phyloP scores from a whole-genome alignment of 441 rosid genomes.

The Manihot esculenta region DNA sequence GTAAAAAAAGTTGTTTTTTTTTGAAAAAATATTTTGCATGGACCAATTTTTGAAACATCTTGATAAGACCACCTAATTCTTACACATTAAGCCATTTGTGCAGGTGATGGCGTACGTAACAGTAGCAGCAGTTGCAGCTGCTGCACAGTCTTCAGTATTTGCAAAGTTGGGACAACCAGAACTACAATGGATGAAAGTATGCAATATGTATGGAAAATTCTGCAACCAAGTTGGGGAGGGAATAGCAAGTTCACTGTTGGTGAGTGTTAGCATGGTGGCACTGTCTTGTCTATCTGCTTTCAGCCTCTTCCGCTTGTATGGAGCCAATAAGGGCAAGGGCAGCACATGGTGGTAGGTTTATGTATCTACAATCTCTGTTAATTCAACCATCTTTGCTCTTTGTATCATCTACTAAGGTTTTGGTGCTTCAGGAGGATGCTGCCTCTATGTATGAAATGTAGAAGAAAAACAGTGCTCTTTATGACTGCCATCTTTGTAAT shows the following conservation, averaged over 20 bases:
- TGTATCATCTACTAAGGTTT: neutral
- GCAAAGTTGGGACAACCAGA: constrained; percentile 69
- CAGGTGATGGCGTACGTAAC: constrained; percentile 78
- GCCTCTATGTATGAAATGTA: constrained; percentile 1
- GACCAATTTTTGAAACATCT: too few relatives aligned
- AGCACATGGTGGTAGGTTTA: constrained; percentile 36
- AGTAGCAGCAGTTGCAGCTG: constrained; percentile 70
- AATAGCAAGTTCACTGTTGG: constrained; percentile 50
- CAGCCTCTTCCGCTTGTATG: constrained; percentile 76
- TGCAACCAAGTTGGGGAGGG: constrained; percentile 74
- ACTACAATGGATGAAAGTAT: constrained; percentile 84
- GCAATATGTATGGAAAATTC: constrained; percentile 74
- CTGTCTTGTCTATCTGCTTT: constrained; percentile 72
- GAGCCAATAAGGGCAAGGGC: constrained; percentile 39
- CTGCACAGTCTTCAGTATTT: constrained; percentile 65
- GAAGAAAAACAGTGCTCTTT: constrained; percentile 5
- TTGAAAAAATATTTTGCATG: too few relatives aligned
- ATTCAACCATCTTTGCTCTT: neutral
- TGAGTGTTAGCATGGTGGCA: constrained; percentile 48
- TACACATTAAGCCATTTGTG: constrained; percentile 1
- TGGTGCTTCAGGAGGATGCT: neutral
- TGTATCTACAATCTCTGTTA: neutral
- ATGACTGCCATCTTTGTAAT: constrained; percentile 4
- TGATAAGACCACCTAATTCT: neutral
- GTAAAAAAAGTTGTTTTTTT: too few relatives aligned